Base-by-base conservation (phyloP, 495 filamentous ascomycete species). In the Astrothelium macrocarpum region DNA sequence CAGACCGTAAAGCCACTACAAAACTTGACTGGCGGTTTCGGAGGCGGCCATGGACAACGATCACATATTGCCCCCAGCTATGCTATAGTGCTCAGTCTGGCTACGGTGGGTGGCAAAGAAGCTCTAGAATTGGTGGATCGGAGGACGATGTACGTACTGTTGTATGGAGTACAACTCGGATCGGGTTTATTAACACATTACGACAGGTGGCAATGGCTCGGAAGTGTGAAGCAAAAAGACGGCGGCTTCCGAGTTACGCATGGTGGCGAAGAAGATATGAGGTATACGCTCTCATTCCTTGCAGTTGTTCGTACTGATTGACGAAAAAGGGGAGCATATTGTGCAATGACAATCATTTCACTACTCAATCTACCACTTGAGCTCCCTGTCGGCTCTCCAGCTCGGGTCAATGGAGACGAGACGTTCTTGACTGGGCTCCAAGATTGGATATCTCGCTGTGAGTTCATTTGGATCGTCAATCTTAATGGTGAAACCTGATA, bases 21-120 rank as follows among this genome's bases (percentile, higher is more conserved):
- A 75, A 94, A 97, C 72, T 70, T 78, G 32, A 80, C 78, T 18
- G 94, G 94, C 9, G 94, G 94, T 7, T 96, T 97, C 74, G 95
- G 94, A 29, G 94, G 94, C 58, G 92, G 94, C n/a, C 86, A 89
- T 74, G 89, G 91, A 46, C 95, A 97, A 72, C 78, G 81, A 64
- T 90, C 90, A 14, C 94, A 98, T 75, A 77, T 90, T 65, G 93
- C 93, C 26, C 82, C 89, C n/a, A 87, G 86, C 0, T 98, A 97
- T 78, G 89, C 91, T 20, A 83, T 87, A 32, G 77, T 96, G 10
- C 78, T 97, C 23, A 81, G 87, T 10, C 78, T 97, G 32, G 84
- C 85, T 1, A 83, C 90, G 65, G 87, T 93, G 43, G 89, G 88
- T 11, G 89, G 86, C 25, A 74, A 85, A 62, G 86, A 87, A 43